Base-by-base conservation (phyloP, 1,284 basidiomycete genomes). In the Malassezia equina region DNA sequence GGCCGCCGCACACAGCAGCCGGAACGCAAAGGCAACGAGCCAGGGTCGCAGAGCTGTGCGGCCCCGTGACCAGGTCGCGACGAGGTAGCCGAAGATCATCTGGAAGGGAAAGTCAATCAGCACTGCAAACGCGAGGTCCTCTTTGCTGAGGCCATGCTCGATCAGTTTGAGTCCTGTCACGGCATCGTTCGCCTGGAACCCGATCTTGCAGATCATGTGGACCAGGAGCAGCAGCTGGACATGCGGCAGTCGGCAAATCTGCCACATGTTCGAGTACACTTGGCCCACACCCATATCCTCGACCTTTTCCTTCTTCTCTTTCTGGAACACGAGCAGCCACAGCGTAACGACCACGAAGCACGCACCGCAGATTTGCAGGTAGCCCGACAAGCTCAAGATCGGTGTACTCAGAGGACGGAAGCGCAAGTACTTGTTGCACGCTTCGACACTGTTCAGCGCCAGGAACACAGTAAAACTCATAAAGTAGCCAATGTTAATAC, bases 91-190 rank as follows among this genome's bases (percentile, higher is more conserved):
- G 32, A 90, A 90, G 54, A 89, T 75, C 55, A 99, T 89, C 78
- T 98, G 93, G 77, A 94, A 94, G 1, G 94, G 94, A 65, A 98
- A 98, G 76, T 98, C 94, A 66, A 98, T 87, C 47, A 98, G 82
- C 28, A 94, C 91, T 2, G 90, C 86, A 23, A 94, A 80, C 4
- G 94, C 91, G 32, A 98, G 81, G 67, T 99, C 94, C 77, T 98
- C 94, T 47, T 90, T 86, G 52, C 84, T 86, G 42, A 99, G 81
- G 2, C 93, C 93, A 72, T 95, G 96, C 75, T 99, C 93, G 43
- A 99, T 86, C 76, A 98, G 82, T 75, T 99, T 99, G 50, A 98
- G 81, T 13, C 83, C 85, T 1, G 89, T 93, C 12, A 86, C 88
- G 1, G 89, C 86, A 58, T 98, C 93, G 76, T 91, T 90, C 27